Conservation (phyloP, 768 basidiomycete genomes). For the Lactifluus echinatus region DNA sequence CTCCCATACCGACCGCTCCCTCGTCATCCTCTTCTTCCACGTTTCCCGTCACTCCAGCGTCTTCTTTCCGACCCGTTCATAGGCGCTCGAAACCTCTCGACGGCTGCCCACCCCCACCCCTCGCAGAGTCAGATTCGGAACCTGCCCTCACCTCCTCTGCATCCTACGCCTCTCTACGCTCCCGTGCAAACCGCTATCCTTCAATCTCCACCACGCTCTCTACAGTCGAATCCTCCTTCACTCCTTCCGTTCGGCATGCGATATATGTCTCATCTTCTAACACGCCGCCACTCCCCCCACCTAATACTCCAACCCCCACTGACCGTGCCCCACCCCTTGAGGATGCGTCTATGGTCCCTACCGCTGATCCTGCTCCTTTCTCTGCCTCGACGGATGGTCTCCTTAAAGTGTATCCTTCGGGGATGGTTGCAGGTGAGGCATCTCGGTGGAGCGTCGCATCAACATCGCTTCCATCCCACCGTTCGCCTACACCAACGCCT, state of each 20-base stretch:
- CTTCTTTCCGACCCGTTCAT: conserved; percentile 15
- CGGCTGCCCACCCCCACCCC: background rate
- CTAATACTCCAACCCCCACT: conserved; percentile 13
- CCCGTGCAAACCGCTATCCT: conserved; percentile 18
- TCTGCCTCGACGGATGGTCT: conserved; percentile 3
- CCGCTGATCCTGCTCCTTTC: background rate
- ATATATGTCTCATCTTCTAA: conserved; percentile 10
- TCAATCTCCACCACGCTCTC: conserved; percentile 22
- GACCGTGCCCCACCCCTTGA: background rate
- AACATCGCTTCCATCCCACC: conserved; percentile 9
- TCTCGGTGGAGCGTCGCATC: conserved; percentile 21
- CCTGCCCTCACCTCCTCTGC: conserved; percentile 17
- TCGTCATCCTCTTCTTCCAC: conserved; percentile 16
- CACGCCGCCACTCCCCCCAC: conserved; percentile 8
- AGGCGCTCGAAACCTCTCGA: conserved; percentile 17
- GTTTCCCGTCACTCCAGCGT: conserved; percentile 13
- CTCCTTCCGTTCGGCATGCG: conserved; percentile 10
- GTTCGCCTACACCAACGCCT: conserved; percentile 12
- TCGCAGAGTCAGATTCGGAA: conserved; percentile 12
- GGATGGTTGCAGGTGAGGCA: conserved; percentile 1
- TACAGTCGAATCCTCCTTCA: conserved; percentile 5
- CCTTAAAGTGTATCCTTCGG: conserved; percentile 18
- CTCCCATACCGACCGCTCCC: conserved; percentile 11
- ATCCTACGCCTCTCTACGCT: conserved; percentile 20
- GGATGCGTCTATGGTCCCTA: background rate